phyloP scores from a whole-genome alignment of 805 yeast species.

The Debaryomyces tyrocola region DNA sequence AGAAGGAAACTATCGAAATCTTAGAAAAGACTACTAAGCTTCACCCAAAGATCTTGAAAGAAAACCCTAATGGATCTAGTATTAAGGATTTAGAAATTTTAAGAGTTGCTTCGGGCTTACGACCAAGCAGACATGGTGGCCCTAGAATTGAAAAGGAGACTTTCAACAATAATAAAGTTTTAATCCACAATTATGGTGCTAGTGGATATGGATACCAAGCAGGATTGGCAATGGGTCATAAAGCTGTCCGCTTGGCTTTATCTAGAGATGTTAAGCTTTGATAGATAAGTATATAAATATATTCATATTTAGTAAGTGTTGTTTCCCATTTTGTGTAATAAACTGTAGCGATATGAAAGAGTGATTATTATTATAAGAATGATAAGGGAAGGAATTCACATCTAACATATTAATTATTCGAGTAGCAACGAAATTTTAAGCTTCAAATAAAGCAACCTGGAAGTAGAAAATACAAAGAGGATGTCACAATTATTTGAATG shows the following conservation, averaged over 20 bases:
- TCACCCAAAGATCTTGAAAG: conserved; percentile 48
- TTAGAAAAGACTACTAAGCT: conserved; percentile 55
- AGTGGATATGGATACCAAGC: conserved; percentile 68
- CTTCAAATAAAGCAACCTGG: background rate
- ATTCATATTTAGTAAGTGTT: background rate
- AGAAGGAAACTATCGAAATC: conserved; percentile 60
- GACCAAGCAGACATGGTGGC: conserved; percentile 80
- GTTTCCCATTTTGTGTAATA: too few relatives aligned
- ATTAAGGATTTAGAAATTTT: conserved; percentile 49
- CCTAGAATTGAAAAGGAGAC: conserved; percentile 62
- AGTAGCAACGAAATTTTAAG: too few relatives aligned
- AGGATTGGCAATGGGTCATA: conserved; percentile 58
- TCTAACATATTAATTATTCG: too few relatives aligned
- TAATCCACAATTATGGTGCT: conserved; percentile 73
- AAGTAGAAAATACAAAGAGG: background rate
- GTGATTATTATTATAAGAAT: too few relatives aligned
- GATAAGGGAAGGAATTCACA: too few relatives aligned
- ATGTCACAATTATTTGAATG: conserved; percentile 64
- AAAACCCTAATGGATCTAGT: conserved; percentile 30
- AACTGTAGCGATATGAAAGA: too few relatives aligned
- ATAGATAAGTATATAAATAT: background rate
- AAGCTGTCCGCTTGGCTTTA: conserved; percentile 40
- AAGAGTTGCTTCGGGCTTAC: conserved; percentile 68
- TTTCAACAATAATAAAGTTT: conserved; percentile 22
- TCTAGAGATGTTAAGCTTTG: background rate